Conservation (phyloP, 139 green algal genomes). For the Pseudopediastrum boryanum region DNA sequence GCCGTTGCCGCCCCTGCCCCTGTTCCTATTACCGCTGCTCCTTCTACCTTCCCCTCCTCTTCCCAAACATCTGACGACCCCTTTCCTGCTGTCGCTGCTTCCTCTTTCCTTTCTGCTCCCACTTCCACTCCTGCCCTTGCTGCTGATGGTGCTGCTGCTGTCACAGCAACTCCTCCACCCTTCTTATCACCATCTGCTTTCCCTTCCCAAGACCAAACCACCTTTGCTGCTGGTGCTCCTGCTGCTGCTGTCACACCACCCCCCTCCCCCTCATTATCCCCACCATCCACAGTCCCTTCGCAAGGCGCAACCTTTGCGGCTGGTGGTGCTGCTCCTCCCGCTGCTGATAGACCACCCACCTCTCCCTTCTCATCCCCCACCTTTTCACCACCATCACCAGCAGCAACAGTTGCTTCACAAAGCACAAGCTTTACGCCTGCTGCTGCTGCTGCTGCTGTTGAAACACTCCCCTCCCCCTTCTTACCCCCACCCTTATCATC, state of each 20-base stretch:
- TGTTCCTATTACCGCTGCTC: not conserved
- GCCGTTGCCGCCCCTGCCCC: not conserved
- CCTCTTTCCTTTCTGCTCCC: not conserved
- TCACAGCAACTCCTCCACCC: not conserved
- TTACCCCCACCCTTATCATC: not conserved
- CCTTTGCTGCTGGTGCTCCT: conserved; percentile 10
- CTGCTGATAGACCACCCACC: too few relatives aligned
- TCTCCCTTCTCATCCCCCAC: not conserved
- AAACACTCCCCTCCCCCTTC: not conserved
- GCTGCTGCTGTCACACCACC: not conserved
- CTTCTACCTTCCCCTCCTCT: not conserved
- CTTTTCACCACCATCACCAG: not conserved
- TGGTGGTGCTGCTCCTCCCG: too few relatives aligned
- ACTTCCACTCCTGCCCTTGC: conserved; percentile 5
- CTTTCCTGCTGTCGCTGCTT: not conserved
- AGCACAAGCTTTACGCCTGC: not conserved
- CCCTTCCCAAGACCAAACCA: too few relatives aligned
- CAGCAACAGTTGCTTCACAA: not conserved
- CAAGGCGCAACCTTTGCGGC: not conserved
- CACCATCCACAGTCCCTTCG: not conserved
- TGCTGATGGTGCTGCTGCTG: not conserved
- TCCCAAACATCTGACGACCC: not conserved
- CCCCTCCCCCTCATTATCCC: not conserved
- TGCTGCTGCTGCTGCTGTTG: not conserved
- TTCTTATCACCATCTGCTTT: too few relatives aligned